phyloP scores from a whole-genome alignment of 1,139 yeast species.

The Candida smagusa region DNA sequence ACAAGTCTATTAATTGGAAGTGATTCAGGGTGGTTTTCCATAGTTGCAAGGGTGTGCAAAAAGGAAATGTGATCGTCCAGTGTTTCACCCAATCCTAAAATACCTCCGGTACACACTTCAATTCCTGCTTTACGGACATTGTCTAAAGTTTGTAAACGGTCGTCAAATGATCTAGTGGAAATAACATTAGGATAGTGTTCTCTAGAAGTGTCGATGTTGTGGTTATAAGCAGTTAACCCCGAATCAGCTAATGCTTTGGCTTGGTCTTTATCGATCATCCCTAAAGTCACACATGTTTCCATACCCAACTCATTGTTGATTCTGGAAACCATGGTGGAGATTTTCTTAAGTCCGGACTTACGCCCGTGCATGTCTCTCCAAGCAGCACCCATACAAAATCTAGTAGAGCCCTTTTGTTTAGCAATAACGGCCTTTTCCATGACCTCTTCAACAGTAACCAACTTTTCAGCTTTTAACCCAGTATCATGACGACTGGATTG shows the following conservation, averaged over 20 bases:
- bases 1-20: constrained; percentile 77
- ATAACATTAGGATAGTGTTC: constrained; percentile 73
- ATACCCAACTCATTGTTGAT: constrained; percentile 61
- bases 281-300: constrained; percentile 80
- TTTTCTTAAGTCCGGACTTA: constrained; percentile 60
- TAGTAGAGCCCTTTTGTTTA: constrained; percentile 65
- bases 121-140: constrained; percentile 67
- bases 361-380: constrained; percentile 86
- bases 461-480: constrained; percentile 65
- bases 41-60: constrained; percentile 61
- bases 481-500: constrained; percentile 70
- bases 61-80: constrained; percentile 69
- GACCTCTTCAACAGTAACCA: constrained; percentile 60
- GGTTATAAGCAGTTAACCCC: constrained; percentile 80
- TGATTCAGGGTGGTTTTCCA: constrained; percentile 73
- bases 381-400: constrained; percentile 87
- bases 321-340: constrained; percentile 61
- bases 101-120: constrained; percentile 77
- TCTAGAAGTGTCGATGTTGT: constrained; percentile 75
- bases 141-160: constrained; percentile 60
- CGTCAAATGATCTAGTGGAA: constrained; percentile 68
- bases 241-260: constrained; percentile 58
- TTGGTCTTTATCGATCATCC: constrained; percentile 68
- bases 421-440: constrained; percentile 63
- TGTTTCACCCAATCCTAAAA: constrained; percentile 75